These are phyloP conservation scores for Liquidambar formosana DNA, from an alignment of 164 flowering plant genomes.

Conservation along the genomic window DNA sequence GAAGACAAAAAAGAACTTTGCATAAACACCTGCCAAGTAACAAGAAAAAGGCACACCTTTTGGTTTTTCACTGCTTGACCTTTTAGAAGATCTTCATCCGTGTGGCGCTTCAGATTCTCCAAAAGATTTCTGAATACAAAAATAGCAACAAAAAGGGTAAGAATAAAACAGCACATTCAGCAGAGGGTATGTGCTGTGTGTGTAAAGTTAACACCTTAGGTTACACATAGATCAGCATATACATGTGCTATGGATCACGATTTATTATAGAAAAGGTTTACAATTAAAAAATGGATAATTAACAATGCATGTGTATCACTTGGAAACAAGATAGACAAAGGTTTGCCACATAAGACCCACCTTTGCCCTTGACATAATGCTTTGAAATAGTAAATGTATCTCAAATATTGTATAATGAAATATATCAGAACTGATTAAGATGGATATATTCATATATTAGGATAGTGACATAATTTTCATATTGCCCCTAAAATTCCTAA, in stretches of 20 bases:
- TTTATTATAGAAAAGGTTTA: background rate
- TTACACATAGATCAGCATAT: background rate
- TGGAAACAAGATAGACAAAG: no score
- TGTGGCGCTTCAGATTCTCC: slow-evolving; percentile 63
- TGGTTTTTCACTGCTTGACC: slow-evolving; percentile 95
- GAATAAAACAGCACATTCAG: background rate
- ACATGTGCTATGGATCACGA: background rate
- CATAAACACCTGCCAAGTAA: background rate
- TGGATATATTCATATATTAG: no score
- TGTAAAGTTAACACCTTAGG: background rate
- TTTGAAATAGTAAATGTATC: background rate
- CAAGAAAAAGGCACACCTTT: slow-evolving; percentile 49
- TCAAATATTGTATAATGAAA: background rate
- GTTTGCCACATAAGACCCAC: no score
- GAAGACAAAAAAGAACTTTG: background rate
- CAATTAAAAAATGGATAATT: no score
- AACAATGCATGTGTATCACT: no score
- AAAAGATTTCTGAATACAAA: slow-evolving; percentile 49
- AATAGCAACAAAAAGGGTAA: slow-evolving; percentile 5
- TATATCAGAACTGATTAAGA: background rate
- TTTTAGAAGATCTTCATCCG: slow-evolving; percentile 79
- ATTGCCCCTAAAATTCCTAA: background rate
- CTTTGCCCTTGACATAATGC: background rate
- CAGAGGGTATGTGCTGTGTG: no score
- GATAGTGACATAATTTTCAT: background rate